phyloP scores from a whole-genome alignment of 2,329 filamentous ascomycete species.

The Neofusicoccum cordaticola region DNA sequence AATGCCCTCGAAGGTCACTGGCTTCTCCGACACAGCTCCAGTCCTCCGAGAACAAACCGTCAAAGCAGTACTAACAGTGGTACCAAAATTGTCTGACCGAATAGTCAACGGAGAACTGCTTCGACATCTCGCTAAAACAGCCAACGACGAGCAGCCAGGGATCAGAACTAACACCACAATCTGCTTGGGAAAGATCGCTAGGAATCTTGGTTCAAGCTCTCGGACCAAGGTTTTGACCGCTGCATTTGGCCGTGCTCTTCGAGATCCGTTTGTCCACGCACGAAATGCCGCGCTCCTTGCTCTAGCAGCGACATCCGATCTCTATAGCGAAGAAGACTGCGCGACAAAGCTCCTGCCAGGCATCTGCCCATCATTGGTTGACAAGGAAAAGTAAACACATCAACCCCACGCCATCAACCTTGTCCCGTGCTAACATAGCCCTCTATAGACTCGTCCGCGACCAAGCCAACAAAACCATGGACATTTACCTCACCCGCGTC shows the following conservation, averaged over 20 bases:
- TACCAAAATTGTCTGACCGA: constrained; percentile 85
- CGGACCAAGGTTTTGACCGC: constrained; percentile 88
- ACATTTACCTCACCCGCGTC: constrained; percentile 78
- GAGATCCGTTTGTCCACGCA: constrained; percentile 93
- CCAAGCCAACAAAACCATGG: constrained; percentile 84
- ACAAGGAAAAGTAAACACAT: constrained; percentile 74
- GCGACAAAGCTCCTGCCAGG: constrained; percentile 79
- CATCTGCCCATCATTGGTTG: constrained; percentile 79
- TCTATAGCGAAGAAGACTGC: constrained; percentile 87
- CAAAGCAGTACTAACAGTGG: constrained; percentile 84
- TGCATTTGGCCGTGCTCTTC: constrained; percentile 82
- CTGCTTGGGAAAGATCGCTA: constrained; percentile 92
- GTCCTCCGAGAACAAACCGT: constrained; percentile 93
- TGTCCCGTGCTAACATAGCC: constrained; percentile 9
- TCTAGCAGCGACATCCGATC: constrained; percentile 77
- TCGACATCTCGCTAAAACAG: constrained; percentile 87
- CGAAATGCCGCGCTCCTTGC: constrained; percentile 86
- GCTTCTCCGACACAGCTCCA: constrained; percentile 88
- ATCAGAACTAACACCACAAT: constrained; percentile 98
- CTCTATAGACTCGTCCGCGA: constrained; percentile 68
- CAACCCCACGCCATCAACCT: neutral
- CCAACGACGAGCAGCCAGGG: constrained; percentile 95
- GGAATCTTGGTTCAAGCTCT: constrained; percentile 71
- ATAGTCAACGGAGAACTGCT: constrained; percentile 91
- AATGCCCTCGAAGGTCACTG: constrained; percentile 64